phyloP scores from a whole-genome alignment of 805 yeast genomes.

The Ogataea paradorogensis region DNA sequence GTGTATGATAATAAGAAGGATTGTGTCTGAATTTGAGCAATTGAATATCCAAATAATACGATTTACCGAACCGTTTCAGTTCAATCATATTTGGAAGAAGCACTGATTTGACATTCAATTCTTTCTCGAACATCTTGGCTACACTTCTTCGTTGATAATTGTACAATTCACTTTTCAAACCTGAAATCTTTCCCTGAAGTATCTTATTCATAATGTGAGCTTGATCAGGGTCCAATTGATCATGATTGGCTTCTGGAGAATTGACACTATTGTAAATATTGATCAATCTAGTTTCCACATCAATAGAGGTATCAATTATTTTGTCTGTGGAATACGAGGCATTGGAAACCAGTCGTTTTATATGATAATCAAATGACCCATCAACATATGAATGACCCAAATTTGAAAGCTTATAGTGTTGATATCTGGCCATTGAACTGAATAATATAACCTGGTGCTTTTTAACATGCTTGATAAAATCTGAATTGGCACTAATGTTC shows the following conservation, averaged over 20 bases:
- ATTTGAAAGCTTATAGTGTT: background rate
- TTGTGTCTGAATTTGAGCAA: slow-evolving; percentile 28
- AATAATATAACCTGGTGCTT: slow-evolving; percentile 12
- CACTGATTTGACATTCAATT: slow-evolving; percentile 32
- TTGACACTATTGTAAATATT: slow-evolving; percentile 36
- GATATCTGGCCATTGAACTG: background rate
- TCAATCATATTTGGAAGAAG: slow-evolving; percentile 24
- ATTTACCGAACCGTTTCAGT: background rate
- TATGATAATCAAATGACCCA: slow-evolving; percentile 28
- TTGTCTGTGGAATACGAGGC: slow-evolving; percentile 15
- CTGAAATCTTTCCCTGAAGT: slow-evolving; percentile 36
- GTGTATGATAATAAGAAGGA: slow-evolving; percentile 45
- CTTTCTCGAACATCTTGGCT: slow-evolving; percentile 56
- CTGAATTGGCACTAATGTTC: slow-evolving; percentile 22
- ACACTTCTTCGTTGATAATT: slow-evolving; percentile 61
- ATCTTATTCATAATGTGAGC: slow-evolving; percentile 23
- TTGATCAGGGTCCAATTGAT: slow-evolving; percentile 19
- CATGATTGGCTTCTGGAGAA: slow-evolving; percentile 30
- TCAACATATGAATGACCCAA: slow-evolving; percentile 8
- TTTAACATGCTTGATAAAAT: slow-evolving; percentile 9
- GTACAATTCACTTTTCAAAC: slow-evolving; percentile 51
- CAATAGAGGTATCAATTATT: slow-evolving; percentile 14
- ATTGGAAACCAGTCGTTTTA: slow-evolving; percentile 35
- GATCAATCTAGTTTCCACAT: slow-evolving; percentile 26
- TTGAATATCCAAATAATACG: slow-evolving; percentile 37